Conservation (phyloP, 1,284 basidiomycete genomes). For the Peniophora sp. region DNA sequence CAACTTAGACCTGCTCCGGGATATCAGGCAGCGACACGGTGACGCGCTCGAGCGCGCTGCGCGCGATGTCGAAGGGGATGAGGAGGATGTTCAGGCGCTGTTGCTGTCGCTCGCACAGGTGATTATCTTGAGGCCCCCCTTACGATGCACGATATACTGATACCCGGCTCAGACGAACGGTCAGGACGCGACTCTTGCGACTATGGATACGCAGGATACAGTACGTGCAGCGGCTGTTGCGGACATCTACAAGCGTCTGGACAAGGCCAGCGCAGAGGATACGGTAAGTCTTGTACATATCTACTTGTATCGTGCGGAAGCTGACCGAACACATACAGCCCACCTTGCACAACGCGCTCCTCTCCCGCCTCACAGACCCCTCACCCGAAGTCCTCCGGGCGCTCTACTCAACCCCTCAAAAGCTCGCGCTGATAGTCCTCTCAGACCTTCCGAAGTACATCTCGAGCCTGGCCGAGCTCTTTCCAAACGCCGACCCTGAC, state of each 20-base stretch:
- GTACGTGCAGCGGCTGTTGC: conserved; percentile 46
- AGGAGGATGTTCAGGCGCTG: too few species aligned
- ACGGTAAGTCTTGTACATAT: conserved; percentile 25
- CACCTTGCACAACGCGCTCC: conserved; percentile 26
- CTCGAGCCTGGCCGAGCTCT: conserved; percentile 29
- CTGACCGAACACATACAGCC: conserved; percentile 2
- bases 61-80: too few species aligned
- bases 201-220: conserved; percentile 41
- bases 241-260: conserved; percentile 34
- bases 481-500: conserved; percentile 30
- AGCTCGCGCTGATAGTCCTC: conserved; percentile 38
- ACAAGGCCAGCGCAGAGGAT: conserved; percentile 21
- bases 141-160: too few species aligned
- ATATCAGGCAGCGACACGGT: too few species aligned
- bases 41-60: too few species aligned
- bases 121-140: too few species aligned
- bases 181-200: conserved; percentile 43
- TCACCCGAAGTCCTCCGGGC: conserved; percentile 52
- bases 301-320: too few species aligned
- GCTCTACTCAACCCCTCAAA: conserved; percentile 47
- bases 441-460: conserved; percentile 37
- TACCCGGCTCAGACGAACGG: background rate
- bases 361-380: conserved; percentile 62
- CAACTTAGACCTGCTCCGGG: too few species aligned
- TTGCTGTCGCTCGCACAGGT: too few species aligned